phyloP scores from a whole-genome alignment of 139 green algal genomes.

The Nannochloris sp. region DNA sequence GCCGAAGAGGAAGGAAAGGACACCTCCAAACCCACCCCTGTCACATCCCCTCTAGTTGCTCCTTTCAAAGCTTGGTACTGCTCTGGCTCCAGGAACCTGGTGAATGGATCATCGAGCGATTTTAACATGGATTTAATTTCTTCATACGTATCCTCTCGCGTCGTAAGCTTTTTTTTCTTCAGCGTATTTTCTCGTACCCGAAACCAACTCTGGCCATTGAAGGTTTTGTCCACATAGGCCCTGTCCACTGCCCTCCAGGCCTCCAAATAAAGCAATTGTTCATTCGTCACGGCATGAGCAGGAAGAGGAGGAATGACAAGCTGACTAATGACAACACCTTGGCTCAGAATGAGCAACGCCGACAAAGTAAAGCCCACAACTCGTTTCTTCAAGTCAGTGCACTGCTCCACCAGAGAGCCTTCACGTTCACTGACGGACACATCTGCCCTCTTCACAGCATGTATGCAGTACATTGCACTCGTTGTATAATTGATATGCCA shows the following conservation, averaged over 20 bases:
- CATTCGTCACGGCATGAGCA: slow-evolving; percentile 60
- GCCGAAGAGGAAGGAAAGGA: slow-evolving; percentile 20
- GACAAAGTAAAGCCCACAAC: no score
- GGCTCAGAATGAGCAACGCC: neutral
- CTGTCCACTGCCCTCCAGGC: slow-evolving; percentile 90
- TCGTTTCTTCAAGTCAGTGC: no score
- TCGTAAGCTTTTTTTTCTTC: slow-evolving; percentile 54
- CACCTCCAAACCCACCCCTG: slow-evolving; percentile 71
- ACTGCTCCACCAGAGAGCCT: no score
- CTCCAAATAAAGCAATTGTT: slow-evolving; percentile 94
- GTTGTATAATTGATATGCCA: no score
- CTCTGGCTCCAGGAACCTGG: slow-evolving; percentile 79
- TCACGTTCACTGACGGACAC: no score
- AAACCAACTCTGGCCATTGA: slow-evolving; percentile 95
- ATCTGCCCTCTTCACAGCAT: no score
- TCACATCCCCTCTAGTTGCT: slow-evolving; percentile 50
- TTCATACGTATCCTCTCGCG: slow-evolving; percentile 65
- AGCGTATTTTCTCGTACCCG: slow-evolving; percentile 58
- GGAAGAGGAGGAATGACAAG: slow-evolving; percentile 4
- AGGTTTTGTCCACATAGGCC: slow-evolving; percentile 94
- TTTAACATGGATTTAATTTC: slow-evolving; percentile 75
- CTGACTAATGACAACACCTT: neutral
- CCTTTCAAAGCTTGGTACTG: slow-evolving; percentile 46
- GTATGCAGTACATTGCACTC: no score
- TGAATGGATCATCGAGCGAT: slow-evolving; percentile 90